Evolutionary conservation across 2,329 filamentous ascomycete genomes (phyloP).

Genomic region (Thermoascus crustaceus): DNA sequence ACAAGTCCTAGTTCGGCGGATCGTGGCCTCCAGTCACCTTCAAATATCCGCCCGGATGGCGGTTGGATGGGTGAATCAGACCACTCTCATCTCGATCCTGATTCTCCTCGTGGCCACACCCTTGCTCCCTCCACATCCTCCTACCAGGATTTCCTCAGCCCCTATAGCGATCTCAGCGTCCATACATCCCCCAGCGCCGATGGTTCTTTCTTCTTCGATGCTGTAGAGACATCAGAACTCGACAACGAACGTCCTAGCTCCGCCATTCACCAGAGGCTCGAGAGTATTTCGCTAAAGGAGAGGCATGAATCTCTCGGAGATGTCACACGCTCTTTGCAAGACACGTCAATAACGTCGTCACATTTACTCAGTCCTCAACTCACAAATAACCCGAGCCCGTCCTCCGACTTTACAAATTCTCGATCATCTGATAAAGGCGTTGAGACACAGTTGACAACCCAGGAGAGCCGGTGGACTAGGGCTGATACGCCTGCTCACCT

Average conservation of each 20-base stretch:
- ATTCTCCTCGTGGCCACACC: no score
- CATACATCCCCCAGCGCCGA: no score
- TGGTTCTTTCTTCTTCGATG: no score
- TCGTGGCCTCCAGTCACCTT: slow-evolving; percentile 7
- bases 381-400: slow-evolving; percentile 22
- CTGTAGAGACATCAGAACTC: no score
- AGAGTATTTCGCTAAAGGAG: slow-evolving; percentile 7
- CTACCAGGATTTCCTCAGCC: no score
- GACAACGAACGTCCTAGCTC: no score
- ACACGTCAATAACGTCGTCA: slow-evolving; percentile 13
- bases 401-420: slow-evolving; percentile 14
- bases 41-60: not conserved
- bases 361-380: slow-evolving; percentile 27
- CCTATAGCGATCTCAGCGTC: no score
- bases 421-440: not conserved
- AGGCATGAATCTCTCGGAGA: slow-evolving; percentile 4
- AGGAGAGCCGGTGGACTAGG: no score
- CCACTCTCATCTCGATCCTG: not conserved
- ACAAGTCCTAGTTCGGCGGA: slow-evolving; percentile 14
- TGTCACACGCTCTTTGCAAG: slow-evolving; percentile 10
- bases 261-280: no score
- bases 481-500: no score
- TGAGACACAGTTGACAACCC: slow-evolving; percentile 1
- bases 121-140: no score
- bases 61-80: not conserved